Evolutionary conservation across 169 alveolate genomes (phyloP).

Genomic region (Theileria annulata): DNA sequence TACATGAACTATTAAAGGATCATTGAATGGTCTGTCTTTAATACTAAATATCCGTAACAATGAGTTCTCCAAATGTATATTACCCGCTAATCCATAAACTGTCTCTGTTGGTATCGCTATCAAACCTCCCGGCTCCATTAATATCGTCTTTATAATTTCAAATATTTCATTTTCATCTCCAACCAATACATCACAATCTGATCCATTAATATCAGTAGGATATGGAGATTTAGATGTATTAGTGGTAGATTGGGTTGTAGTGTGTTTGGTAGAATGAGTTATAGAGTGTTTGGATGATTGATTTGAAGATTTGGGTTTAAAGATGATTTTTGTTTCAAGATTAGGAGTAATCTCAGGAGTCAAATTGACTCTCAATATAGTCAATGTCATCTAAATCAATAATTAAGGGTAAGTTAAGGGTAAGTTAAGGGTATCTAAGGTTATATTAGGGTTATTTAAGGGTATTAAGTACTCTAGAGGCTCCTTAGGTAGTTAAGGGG

Average conservation of each 20-base stretch:
- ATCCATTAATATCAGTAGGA: not conserved
- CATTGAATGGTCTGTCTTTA: constrained; percentile 92
- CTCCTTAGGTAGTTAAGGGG: too few species aligned
- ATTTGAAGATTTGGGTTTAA: too few species aligned
- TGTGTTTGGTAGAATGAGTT: constrained; percentile 4
- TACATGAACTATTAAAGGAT: constrained; percentile 94
- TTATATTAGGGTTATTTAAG: too few species aligned
- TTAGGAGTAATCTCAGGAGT: not conserved
- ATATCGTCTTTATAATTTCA: constrained; percentile 35
- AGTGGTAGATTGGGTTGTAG: constrained; percentile 24
- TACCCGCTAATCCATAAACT: constrained; percentile 96
- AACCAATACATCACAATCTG: not conserved
- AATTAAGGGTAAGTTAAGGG: too few species aligned
- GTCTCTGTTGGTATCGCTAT: constrained; percentile 97
- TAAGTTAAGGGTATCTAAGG: too few species aligned
- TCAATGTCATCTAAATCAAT: too few species aligned
- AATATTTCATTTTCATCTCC: not conserved
- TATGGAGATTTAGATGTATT: constrained; percentile 13
- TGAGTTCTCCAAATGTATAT: constrained; percentile 88
- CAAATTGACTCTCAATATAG: not conserved
- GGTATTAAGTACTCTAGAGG: too few species aligned
- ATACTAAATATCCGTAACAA: constrained; percentile 83
- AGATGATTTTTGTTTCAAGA: not conserved
- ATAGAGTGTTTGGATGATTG: not conserved
- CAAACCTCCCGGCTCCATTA: constrained; percentile 78